Base-by-base conservation (phyloP, 129 eudicot genomes). In the Tagetes patula region DNA sequence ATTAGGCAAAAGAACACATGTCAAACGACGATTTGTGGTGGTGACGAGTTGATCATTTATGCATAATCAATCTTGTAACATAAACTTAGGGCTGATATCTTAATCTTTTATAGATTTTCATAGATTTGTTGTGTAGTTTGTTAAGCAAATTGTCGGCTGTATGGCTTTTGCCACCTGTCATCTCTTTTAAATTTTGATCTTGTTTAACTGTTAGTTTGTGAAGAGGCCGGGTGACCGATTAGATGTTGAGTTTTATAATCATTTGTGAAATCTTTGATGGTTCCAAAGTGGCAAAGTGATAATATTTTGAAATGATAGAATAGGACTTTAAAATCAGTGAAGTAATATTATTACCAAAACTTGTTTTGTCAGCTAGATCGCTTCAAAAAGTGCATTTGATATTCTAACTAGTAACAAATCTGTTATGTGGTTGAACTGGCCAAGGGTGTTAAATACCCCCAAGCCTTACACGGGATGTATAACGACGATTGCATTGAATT, bases 151-250 rank as follows among this genome's bases (percentile, higher is more conserved):
- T 63, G 50, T 74, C 11, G 71, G 49, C 71, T 64, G 70, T 74
- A 74, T 63, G 46, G 74, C 41, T n/a, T 6, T 38, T 48, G 52
- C 32, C 7, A 20, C 0, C 20, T 8, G 37, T 62, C 32, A 11
- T 58, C 30, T 71, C 12, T 10, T 10, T 60, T 73, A 46, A 73
- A 73, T 73, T 73, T 73, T 73, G 70, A 73, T 59, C 69, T 5
- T 54, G 52, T 38, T 55, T 54, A 30, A 39, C 66, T 71, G 1
- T 20, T 14, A 20, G 2, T 38, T 71, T 55, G 12, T n/a, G 58
- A 58, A 68, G 54, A 58, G 76, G 54, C 55, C 56, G 55, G 30
- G 20, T 36, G 39, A 67, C 72, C 40, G 1, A 20, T 8, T 67
- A 12, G 45, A 61, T 14, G 6, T 64, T 20, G 27, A 20, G 27